These are phyloP conservation scores for Brassica incana DNA, from an alignment of 345 rosid genomes.

Conservation along the genomic window DNA sequence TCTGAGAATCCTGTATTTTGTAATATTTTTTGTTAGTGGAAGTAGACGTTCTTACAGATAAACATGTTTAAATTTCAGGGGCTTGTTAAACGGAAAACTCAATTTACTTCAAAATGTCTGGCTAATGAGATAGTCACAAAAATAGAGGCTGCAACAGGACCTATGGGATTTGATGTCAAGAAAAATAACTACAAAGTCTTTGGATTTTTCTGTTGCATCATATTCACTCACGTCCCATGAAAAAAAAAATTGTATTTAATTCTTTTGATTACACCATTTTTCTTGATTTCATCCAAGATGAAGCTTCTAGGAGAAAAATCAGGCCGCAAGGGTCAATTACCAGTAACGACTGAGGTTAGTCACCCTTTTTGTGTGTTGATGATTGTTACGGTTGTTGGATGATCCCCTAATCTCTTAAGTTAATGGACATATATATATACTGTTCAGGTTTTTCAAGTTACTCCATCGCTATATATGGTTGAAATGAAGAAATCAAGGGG, in stretches of 20 bases:
- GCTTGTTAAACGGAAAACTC: constrained; percentile 84
- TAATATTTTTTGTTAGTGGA: background rate
- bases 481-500: constrained; percentile 92
- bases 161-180: constrained; percentile 94
- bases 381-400: no score
- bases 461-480: constrained; percentile 95
- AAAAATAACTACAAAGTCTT: constrained; percentile 86
- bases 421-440: background rate
- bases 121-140: constrained; percentile 71
- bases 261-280: constrained; percentile 2
- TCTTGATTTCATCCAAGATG: constrained; percentile 47
- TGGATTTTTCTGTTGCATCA: background rate
- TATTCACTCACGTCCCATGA: background rate
- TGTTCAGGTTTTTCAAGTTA: constrained; percentile 84
- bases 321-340: constrained; percentile 98
- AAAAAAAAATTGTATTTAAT: background rate
- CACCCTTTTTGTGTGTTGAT: background rate
- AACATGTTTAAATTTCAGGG: constrained; percentile 52
- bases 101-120: constrained; percentile 48
- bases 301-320: constrained; percentile 90
- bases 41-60: constrained; percentile 17
- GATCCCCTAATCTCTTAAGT: background rate
- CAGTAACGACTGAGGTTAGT: constrained; percentile 85
- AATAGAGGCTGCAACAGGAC: constrained; percentile 79
- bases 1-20: background rate